These are phyloP conservation scores for Rickenella mellea DNA, from an alignment of 768 basidiomycete genomes.

Conservation along the genomic window DNA sequence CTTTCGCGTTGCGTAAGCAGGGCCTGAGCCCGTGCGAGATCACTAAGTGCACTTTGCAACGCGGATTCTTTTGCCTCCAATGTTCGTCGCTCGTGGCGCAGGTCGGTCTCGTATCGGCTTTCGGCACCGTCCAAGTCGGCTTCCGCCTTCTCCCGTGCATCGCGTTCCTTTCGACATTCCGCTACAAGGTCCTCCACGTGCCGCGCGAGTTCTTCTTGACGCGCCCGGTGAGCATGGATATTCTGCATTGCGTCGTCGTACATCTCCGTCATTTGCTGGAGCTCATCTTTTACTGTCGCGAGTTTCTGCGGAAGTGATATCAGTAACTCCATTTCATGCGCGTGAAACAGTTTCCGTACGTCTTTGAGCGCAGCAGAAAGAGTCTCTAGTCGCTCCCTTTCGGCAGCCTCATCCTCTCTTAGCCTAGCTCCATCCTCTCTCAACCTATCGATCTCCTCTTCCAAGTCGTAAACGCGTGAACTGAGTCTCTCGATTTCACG, in stretches of 20 bases:
- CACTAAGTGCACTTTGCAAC: conserved; percentile 51
- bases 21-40: conserved; percentile 52
- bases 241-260: conserved; percentile 59
- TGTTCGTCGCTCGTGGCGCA: conserved; percentile 50
- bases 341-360: conserved; percentile 27
- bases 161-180: conserved; percentile 50
- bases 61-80: conserved; percentile 66
- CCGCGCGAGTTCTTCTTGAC: conserved; percentile 68
- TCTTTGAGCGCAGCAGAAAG: conserved; percentile 73
- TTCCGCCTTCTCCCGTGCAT: conserved; percentile 44
- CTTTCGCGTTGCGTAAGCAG: conserved; percentile 63
- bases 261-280: conserved; percentile 53
- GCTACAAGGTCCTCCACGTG: conserved; percentile 65
- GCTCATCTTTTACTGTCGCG: conserved; percentile 46
- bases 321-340: not conserved
- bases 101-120: conserved; percentile 51
- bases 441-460: conserved; percentile 75
- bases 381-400: conserved; percentile 57
- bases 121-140: conserved; percentile 47
- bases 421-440: conserved; percentile 61
- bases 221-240: conserved; percentile 53
- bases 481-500: conserved; percentile 74
- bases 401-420: conserved; percentile 67
- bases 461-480: conserved; percentile 69
- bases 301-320: conserved; percentile 52